Base-by-base conservation (phyloP, 768 basidiomycete genomes). In the Kwoniella botswanensis region DNA sequence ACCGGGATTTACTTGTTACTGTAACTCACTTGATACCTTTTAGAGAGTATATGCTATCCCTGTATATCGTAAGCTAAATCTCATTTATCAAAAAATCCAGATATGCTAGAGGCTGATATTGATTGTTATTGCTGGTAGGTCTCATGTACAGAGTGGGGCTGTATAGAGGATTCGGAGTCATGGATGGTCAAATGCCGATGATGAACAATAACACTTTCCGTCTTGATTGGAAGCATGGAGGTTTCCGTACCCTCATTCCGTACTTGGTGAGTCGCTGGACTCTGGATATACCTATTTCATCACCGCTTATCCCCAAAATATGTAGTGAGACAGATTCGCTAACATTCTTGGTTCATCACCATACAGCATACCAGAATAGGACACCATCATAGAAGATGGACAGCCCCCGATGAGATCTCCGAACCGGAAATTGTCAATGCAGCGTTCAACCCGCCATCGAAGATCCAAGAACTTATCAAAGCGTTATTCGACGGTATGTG, bases 1-100 rank as follows among this genome's bases (percentile, higher is more conserved):
- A 50, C 18, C 46, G 46, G 46, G 12, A 13, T 13, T 50, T 50
- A 50, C 63, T 13, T 11, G 18, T 55, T 42, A 21, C 12, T 35
- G 12, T 26, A 50, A 18, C 46, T 44, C 52, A 43, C 64, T 65
- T 35, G 35, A 18, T 50, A 15, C 18, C 13, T 18, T 18, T 15
- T 44, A 70, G 68, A 65, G 52, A 60, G 56, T 70, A 10, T 70
- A 57, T 42, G 68, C 68, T 44, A 44, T 70, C 3, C 68, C 68
- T 6, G 57, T 50, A 1, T 70, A 70, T 43, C 61, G 68, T 70
- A 22, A 64, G 68, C n/a, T 61, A 3, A 11, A 15, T 58, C 15
- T 50, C 5, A n/a, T 2, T 21, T 21, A 18, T 29, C 42, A 21
- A 10, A 15, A 62, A 12, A 13, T 29, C 21, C 35, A 46, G 18